These are phyloP conservation scores for Macrocybe gigantea DNA, from an alignment of 768 basidiomycete species.

Conservation along the genomic window DNA sequence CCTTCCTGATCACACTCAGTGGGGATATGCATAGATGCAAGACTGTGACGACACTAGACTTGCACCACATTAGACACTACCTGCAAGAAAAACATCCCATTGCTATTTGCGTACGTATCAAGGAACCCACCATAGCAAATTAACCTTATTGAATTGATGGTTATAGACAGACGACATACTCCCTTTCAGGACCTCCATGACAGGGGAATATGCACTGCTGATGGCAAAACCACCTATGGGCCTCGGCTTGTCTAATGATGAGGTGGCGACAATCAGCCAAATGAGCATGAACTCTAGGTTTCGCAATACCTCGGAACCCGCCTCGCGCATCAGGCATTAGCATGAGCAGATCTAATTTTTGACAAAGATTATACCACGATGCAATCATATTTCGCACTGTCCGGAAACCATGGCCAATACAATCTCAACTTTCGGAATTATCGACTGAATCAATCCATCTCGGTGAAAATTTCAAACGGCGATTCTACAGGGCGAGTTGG, in stretches of 20 bases:
- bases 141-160: neutral
- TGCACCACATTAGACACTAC: conserved; percentile 70
- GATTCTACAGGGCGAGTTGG: no score
- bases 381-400: no score
- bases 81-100: conserved; percentile 61
- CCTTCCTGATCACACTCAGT: neutral
- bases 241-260: conserved; percentile 54
- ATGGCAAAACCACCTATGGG: conserved; percentile 69
- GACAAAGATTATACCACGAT: neutral
- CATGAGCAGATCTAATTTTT: neutral
- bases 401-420: no score
- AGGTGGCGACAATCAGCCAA: conserved; percentile 50
- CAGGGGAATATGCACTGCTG: conserved; percentile 76
- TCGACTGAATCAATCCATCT: no score
- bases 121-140: neutral
- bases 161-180: conserved; percentile 77
- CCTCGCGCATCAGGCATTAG: neutral
- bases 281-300: conserved; percentile 52
- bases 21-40: conserved; percentile 44
- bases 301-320: neutral
- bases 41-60: conserved; percentile 57
- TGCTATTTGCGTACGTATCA: conserved; percentile 60
- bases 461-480: no score
- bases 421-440: no score
- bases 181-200: conserved; percentile 67